phyloP scores from a whole-genome alignment of 2,329 filamentous ascomycete species.

The Monascus ruber region DNA sequence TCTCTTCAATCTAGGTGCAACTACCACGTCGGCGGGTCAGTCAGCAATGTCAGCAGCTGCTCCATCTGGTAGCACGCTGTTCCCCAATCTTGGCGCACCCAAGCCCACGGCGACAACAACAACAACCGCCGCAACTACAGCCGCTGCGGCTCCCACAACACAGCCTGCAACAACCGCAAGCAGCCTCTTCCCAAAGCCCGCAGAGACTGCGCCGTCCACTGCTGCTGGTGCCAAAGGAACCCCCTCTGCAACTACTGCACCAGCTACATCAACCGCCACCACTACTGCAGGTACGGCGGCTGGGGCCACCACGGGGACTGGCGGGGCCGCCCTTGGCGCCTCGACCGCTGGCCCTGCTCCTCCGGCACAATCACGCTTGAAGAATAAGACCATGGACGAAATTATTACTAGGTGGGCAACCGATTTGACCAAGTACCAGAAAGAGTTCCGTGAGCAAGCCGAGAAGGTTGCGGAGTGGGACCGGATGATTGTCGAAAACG shows the following conservation, averaged over 20 bases:
- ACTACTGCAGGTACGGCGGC: conserved; percentile 19
- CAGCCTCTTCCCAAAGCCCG: conserved; percentile 16
- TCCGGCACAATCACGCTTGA: conserved; percentile 70
- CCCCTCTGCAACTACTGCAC: conserved; percentile 16
- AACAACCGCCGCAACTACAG: conserved; percentile 14
- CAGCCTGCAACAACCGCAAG: conserved; percentile 10
- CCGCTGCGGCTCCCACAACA: conserved; percentile 17
- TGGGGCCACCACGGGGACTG: conserved; percentile 20
- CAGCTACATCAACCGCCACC: conserved; percentile 21
- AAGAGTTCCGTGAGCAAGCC: conserved; percentile 88
- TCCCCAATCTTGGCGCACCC: conserved; percentile 17
- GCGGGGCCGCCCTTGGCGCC: conserved; percentile 42
- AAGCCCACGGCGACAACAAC: conserved; percentile 16
- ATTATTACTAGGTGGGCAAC: conserved; percentile 96
- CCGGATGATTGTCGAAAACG: conserved; percentile 81
- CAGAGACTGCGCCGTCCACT: conserved; percentile 11
- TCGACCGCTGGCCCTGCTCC: conserved; percentile 75
- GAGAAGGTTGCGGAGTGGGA: conserved; percentile 84
- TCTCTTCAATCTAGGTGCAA: conserved; percentile 17
- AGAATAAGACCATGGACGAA: conserved; percentile 99
- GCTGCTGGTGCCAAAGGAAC: conserved; percentile 13
- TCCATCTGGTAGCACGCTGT: conserved; percentile 15
- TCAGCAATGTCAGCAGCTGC: conserved; percentile 21
- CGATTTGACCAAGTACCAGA: conserved; percentile 89
- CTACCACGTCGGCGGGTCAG: conserved; percentile 19